These are phyloP conservation scores for Penicillium cinerascens DNA, from an alignment of 495 filamentous ascomycete genomes.

Conservation along the genomic window DNA sequence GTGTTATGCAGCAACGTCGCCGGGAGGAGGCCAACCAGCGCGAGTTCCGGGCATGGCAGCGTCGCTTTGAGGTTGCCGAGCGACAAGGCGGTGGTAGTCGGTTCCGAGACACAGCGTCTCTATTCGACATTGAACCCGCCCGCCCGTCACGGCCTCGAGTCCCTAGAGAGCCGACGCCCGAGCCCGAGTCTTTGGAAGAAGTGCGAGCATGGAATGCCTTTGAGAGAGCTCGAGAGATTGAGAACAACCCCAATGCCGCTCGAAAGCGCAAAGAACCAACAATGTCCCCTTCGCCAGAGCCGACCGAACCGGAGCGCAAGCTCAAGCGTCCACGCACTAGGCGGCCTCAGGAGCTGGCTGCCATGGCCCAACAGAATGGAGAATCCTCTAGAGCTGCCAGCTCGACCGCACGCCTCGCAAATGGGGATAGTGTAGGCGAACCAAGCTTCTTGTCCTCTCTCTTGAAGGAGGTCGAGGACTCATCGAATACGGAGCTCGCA, in stretches of 20 bases:
- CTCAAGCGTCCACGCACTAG: slow-evolving; percentile 81
- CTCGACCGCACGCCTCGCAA: slow-evolving; percentile 25
- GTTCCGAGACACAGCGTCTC: slow-evolving; percentile 60
- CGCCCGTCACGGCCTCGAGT: slow-evolving; percentile 45
- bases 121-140: slow-evolving; percentile 47
- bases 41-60: slow-evolving; percentile 72
- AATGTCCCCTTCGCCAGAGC: slow-evolving; percentile 63
- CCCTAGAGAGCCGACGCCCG: slow-evolving; percentile 46
- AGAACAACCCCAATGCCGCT: slow-evolving; percentile 46
- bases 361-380: slow-evolving; percentile 40
- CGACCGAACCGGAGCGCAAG: slow-evolving; percentile 65
- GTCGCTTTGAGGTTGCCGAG: slow-evolving; percentile 74
- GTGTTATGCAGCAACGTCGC: slow-evolving; percentile 52
- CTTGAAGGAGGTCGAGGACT: slow-evolving; percentile 80
- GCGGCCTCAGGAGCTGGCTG: slow-evolving; percentile 47
- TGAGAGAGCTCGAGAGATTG: slow-evolving; percentile 73
- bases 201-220: slow-evolving; percentile 84
- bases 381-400: slow-evolving; percentile 43
- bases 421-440: slow-evolving; percentile 36
- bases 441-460: slow-evolving; percentile 77
- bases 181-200: slow-evolving; percentile 72
- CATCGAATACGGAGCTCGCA: slow-evolving; percentile 52
- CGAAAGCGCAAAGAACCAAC: slow-evolving; percentile 80
- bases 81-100: slow-evolving; percentile 70
- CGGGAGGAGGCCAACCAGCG: slow-evolving; percentile 58